Conservation (phyloP, 352 stramenopile species). For the Phytophthora rubi region DNA sequence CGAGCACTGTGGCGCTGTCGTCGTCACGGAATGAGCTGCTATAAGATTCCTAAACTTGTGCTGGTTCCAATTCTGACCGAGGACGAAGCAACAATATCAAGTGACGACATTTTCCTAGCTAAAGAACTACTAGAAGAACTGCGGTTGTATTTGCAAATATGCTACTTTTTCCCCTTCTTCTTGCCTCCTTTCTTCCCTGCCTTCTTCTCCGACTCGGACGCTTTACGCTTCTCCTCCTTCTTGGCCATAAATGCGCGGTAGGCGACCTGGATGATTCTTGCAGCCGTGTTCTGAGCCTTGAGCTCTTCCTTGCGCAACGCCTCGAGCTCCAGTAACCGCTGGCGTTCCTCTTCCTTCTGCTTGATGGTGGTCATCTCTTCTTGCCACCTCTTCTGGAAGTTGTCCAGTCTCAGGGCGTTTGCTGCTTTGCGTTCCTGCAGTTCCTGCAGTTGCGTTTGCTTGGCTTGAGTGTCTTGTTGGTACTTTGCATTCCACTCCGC, state of each 20-base stretch:
- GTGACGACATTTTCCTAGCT: background rate
- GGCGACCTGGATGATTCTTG: slow-evolving; percentile 71
- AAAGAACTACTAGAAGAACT: no score
- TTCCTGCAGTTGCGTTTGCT: slow-evolving; percentile 66
- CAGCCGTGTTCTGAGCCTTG: slow-evolving; percentile 72
- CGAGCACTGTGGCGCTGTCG: no score
- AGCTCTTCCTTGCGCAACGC: slow-evolving; percentile 67
- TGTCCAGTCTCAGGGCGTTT: slow-evolving; percentile 68
- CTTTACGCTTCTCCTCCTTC: slow-evolving; percentile 73
- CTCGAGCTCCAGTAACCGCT: slow-evolving; percentile 72
- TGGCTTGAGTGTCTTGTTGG: slow-evolving; percentile 76
- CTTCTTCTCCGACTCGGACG: slow-evolving; percentile 66
- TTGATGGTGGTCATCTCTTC: slow-evolving; percentile 75
- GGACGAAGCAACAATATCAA: slow-evolving; percentile 11
- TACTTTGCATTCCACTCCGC: slow-evolving; percentile 84
- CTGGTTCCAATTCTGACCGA: slow-evolving; percentile 20
- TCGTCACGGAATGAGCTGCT: background rate
- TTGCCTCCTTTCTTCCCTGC: slow-evolving; percentile 63
- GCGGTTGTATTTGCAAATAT: background rate
- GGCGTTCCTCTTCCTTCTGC: slow-evolving; percentile 75
- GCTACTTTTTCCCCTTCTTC: slow-evolving; percentile 64
- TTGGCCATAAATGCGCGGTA: slow-evolving; percentile 53
- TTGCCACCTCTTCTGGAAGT: slow-evolving; percentile 75
- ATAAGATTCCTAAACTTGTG: slow-evolving; percentile 7
- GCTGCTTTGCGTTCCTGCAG: slow-evolving; percentile 63